These are phyloP conservation scores for Micractinium sp. DNA, from an alignment of 139 green algal genomes.

Conservation along the genomic window DNA sequence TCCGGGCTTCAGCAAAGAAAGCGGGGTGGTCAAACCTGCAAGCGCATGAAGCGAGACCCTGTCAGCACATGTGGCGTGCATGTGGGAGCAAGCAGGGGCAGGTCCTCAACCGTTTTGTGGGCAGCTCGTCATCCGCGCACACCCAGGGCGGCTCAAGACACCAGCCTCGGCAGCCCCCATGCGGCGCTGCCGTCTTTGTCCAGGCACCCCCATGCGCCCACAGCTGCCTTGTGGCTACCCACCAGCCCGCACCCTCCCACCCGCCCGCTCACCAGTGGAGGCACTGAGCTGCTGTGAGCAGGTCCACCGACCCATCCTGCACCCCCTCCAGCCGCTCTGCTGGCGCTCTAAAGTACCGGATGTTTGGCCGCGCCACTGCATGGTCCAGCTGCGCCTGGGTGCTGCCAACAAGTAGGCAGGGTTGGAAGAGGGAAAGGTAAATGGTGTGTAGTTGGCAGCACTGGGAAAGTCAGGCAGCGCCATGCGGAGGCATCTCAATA, in stretches of 20 bases:
- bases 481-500: no score
- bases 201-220: neutral
- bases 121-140: no score
- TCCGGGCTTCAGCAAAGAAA: neutral
- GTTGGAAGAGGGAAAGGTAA: no score
- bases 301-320: neutral
- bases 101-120: no score
- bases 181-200: no score
- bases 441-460: no score
- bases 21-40: constrained; percentile 7
- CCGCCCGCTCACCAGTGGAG: neutral
- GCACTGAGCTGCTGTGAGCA: neutral
- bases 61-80: no score
- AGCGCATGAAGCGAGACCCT: no score
- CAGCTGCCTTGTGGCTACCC: neutral
- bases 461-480: no score
- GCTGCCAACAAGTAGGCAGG: neutral
- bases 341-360: neutral
- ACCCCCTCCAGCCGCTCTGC: neutral
- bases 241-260: no score
- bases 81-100: neutral
- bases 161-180: no score
- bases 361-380: constrained; percentile 2
- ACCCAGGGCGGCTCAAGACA: no score
- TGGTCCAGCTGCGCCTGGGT: constrained; percentile 15